Evolutionary conservation across 2,329 filamentous ascomycete species (phyloP).

Genomic region (Aspergillus puulaauensis): DNA sequence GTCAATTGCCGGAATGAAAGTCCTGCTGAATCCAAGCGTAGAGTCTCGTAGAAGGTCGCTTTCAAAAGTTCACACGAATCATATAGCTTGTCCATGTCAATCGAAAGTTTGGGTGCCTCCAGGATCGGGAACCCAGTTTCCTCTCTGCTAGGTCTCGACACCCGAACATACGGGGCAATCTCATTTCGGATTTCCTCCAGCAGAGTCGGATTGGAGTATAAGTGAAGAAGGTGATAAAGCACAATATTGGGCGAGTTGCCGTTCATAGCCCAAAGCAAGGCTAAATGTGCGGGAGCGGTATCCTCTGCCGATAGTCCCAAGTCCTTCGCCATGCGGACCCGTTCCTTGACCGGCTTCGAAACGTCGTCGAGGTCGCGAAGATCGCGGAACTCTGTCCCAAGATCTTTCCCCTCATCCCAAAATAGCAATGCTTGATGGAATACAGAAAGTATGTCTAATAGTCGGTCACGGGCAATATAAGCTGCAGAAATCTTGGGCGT

Average conservation of each 20-base stretch:
- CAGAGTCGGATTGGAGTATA: conserved; percentile 43
- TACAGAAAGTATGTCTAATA: conserved; percentile 41
- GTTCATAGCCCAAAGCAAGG: conserved; percentile 56
- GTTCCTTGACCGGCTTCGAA: conserved; percentile 44
- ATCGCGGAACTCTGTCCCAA: conserved; percentile 47
- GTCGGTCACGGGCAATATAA: conserved; percentile 46
- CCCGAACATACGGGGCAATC: conserved; percentile 43
- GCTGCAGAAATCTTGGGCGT: conserved; percentile 53
- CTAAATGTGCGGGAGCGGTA: conserved; percentile 45
- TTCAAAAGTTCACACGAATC: conserved; percentile 48
- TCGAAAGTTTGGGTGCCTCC: conserved; percentile 43
- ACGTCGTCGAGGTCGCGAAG: conserved; percentile 51
- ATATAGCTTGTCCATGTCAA: conserved; percentile 43
- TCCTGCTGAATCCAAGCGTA: conserved; percentile 45
- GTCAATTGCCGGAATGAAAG: conserved; percentile 44
- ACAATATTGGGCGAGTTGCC: conserved; percentile 53
- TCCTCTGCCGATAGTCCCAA: conserved; percentile 36
- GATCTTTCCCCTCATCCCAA: conserved; percentile 43
- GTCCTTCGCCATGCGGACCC: conserved; percentile 42
- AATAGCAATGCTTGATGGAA: conserved; percentile 46
- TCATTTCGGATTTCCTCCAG: conserved; percentile 46
- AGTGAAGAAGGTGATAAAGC: conserved; percentile 53
- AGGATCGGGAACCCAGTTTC: conserved; percentile 44
- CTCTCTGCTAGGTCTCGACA: conserved; percentile 35
- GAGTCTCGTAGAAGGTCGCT: conserved; percentile 47